Base-by-base conservation (phyloP, 345 rosid species). In the Aegle marmelos region DNA sequence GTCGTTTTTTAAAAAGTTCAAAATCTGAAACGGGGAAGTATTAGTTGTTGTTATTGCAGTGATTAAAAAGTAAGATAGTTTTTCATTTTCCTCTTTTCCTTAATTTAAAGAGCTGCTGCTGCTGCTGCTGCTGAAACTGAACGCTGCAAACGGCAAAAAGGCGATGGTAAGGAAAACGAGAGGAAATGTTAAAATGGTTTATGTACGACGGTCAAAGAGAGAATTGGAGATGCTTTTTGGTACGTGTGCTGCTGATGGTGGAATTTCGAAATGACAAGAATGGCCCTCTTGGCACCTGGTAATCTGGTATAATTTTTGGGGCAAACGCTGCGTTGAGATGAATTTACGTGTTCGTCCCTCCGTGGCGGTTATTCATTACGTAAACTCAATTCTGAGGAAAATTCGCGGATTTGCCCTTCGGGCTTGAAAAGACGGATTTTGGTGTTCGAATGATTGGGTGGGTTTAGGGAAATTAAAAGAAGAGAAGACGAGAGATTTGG, bases 141-240 rank as follows among this genome's bases (percentile, higher is more conserved):
- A 45, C 50, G 50, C 50, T 45, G 50, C 50, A 45, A 45, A 45
- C 50, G 80, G 81, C 81, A 54, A 56, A 78, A 60, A 81, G 75
- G 70, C 78, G 0, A 53, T n/a, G 33, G 13, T 10, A 60, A 54
- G 41, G 33, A 73, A 45, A 36, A 36, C 37, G n/a, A 39, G 30
- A 53, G 25, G 67, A 11, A 45, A 13, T 1, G 50, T 11, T 10
- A 13, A 4, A 0, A 11, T 45, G 50, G 50, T 45, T 45, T 41
- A 17, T 39, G 87, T 85, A 85, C 88, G 80, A 77, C 80, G 89
- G 79, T 80, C 84, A 81, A 85, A 79, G 78, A 28, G 78, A 79
- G 79, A 83, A 71, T 80, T 83, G 80, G 77, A 83, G 84, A 73
- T 82, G 78, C 64, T 70, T 64, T 57, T 39, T 30, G 68, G 76